Evolutionary conservation across 352 stramenopile genomes (phyloP), one percentile per base, ranked within the genome.

Genomic region (Globisporangium cystogenes): DNA sequence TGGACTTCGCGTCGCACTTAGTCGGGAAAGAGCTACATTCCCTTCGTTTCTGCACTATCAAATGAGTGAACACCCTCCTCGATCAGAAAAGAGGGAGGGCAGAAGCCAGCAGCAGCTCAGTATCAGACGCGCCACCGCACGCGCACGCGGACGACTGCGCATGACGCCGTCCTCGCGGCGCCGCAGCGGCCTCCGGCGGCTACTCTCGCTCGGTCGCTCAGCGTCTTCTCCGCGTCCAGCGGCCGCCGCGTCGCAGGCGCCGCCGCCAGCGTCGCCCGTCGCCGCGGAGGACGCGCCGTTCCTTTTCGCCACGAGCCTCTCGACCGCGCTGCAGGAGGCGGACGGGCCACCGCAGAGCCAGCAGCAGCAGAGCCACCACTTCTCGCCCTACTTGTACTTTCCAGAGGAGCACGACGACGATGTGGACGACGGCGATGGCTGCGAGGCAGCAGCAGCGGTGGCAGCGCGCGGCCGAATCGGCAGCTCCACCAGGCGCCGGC

Each of bases 331-430:
- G n/a, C 27, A 62, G 18, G 55, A 57, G 40, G 15, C 12, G 33
- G 8, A 48, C 18, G n/a, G 1, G 23, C 21, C 16, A 5, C 15
- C 18, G 5, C 37, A 52, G 12, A 5, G 37, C 5, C 24, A 44
- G 15, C 14, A 15, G 8, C 18, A 27, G 12, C 31, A 21, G 10
- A 45, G 26, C 12, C n/a, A 48, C 21, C 36, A 51, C 50, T 62
- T 62, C 21, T 56, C 55, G 15, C 55, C 55, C 4, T 55, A 57
- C 27, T 27, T 62, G 55, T 57, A 55, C 50, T 57, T 62, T 26
- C 55, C 55, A 23, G 31, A 36, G 21, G 29, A 53, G 16, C 10
- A 40, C 10, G 36, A 18, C 26, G 20, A n/a, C 10, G 27, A 33
- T 7, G 26, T 10, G 2, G 31, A 47, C 7, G 18, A 20, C 21